These are phyloP conservation scores for Monosporascus sp. DNA, from an alignment of 2,329 filamentous ascomycete species.

Conservation along the genomic window DNA sequence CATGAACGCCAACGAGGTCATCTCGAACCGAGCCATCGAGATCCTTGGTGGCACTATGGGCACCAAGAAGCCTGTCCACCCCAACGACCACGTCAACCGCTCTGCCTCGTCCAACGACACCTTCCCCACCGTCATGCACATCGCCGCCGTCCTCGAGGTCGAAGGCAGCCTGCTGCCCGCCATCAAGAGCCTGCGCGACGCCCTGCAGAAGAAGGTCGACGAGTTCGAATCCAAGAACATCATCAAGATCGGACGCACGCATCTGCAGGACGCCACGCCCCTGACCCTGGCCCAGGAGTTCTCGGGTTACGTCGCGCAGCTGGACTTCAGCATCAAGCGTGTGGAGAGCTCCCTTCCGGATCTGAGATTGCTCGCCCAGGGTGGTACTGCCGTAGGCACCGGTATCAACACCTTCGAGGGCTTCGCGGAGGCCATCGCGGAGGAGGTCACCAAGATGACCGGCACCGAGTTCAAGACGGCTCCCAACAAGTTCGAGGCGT, in stretches of 20 bases:
- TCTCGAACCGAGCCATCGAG: conserved; percentile 98
- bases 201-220: conserved; percentile 82
- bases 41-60: conserved; percentile 92
- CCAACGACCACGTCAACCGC: conserved; percentile 99
- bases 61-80: conserved; percentile 96
- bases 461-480: conserved; percentile 92
- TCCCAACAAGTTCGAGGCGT: conserved; percentile 97
- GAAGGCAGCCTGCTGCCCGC: conserved; percentile 81
- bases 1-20: conserved; percentile 99
- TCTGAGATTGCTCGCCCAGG: conserved; percentile 83
- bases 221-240: conserved; percentile 80
- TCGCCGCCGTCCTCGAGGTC: conserved; percentile 90
- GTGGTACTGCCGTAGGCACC: conserved; percentile 93
- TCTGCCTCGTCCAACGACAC: conserved; percentile 98
- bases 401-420: conserved; percentile 97
- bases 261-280: conserved; percentile 95
- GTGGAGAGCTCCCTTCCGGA: conserved; percentile 79
- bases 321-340: conserved; percentile 84
- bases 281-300: conserved; percentile 96
- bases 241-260: conserved; percentile 98
- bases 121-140: conserved; percentile 99
- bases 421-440: conserved; percentile 88
- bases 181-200: conserved; percentile 73
- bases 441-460: conserved; percentile 87
- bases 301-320: conserved; percentile 92